Conservation (phyloP, 768 basidiomycete genomes). For the Boletus bicolor region DNA sequence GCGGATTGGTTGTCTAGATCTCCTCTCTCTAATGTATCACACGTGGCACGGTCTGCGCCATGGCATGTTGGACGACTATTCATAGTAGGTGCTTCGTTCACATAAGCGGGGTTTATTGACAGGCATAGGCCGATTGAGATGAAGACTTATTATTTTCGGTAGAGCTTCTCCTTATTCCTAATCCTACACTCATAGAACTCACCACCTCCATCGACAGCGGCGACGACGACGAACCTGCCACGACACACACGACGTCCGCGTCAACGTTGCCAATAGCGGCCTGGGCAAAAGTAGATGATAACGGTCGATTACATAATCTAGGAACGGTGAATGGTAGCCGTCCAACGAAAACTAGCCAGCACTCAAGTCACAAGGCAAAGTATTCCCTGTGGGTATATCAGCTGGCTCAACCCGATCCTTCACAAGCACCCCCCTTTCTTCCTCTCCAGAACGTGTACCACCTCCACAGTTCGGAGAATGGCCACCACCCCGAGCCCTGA, state of each 20-base stretch:
- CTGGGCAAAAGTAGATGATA: not conserved
- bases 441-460: constrained; percentile 2
- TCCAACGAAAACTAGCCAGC: not conserved
- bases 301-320: constrained; percentile 11
- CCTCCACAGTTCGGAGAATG: constrained; percentile 4
- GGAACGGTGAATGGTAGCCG: constrained; percentile 4
- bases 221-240: not conserved
- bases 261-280: too few species aligned
- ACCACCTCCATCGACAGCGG: not conserved
- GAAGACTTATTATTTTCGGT: not conserved
- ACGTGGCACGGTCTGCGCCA: too few species aligned
- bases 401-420: not conserved
- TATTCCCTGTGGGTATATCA: not conserved
- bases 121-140: not conserved
- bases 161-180: too few species aligned
- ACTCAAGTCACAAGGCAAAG: constrained; percentile 1
- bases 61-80: not conserved
- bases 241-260: not conserved
- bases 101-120: not conserved
- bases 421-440: not conserved
- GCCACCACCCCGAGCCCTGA: constrained; percentile 50
- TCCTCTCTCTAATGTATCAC: not conserved
- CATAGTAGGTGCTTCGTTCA: not conserved
- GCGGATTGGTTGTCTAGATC: not conserved
- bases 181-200: not conserved